Evolutionary conservation across 2,329 filamentous ascomycete genomes (phyloP).

Genomic region (Xylaria sp.): DNA sequence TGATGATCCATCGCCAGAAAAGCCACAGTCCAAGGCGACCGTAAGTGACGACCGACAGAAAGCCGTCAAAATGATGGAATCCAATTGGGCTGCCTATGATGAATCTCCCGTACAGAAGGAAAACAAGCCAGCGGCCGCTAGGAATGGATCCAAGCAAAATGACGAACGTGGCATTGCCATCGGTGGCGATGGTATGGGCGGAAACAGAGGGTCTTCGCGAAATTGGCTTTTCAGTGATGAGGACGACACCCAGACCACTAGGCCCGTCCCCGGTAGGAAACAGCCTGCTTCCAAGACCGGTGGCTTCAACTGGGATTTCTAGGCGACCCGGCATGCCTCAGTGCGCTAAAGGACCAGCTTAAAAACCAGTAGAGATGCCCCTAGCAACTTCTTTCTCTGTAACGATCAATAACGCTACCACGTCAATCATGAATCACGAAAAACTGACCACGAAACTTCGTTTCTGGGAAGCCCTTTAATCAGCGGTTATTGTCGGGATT

Average conservation of each 20-base stretch:
- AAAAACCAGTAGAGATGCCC: slow-evolving; percentile 7
- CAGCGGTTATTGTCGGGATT: slow-evolving; percentile 3
- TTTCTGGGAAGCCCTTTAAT: slow-evolving; percentile 9
- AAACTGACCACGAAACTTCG: slow-evolving; percentile 11
- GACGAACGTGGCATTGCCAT: slow-evolving; percentile 57
- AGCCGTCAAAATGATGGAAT: slow-evolving; percentile 78
- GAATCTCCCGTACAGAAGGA: slow-evolving; percentile 67
- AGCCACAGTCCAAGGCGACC: slow-evolving; percentile 55
- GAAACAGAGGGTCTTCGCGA: slow-evolving; percentile 63
- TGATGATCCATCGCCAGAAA: slow-evolving; percentile 70
- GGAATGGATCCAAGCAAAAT: slow-evolving; percentile 47
- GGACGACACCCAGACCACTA: slow-evolving; percentile 53
- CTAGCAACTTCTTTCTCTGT: slow-evolving; percentile 26
- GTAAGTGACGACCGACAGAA: slow-evolving; percentile 72
- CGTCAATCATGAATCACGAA: slow-evolving; percentile 41
- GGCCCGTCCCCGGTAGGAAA: slow-evolving; percentile 55
- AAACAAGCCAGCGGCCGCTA: slow-evolving; percentile 53
- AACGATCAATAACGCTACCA: slow-evolving; percentile 47
- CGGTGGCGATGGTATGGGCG: slow-evolving; percentile 74
- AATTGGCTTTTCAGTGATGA: slow-evolving; percentile 69
- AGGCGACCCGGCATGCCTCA: slow-evolving; percentile 42
- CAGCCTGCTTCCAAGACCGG: slow-evolving; percentile 42
- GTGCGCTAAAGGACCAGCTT: slow-evolving; percentile 35
- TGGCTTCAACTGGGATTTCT: slow-evolving; percentile 52
- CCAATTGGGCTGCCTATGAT: slow-evolving; percentile 69